Evolutionary conservation across 2,329 filamentous ascomycete species (phyloP).

Genomic region (Botrytis sinoallii): DNA sequence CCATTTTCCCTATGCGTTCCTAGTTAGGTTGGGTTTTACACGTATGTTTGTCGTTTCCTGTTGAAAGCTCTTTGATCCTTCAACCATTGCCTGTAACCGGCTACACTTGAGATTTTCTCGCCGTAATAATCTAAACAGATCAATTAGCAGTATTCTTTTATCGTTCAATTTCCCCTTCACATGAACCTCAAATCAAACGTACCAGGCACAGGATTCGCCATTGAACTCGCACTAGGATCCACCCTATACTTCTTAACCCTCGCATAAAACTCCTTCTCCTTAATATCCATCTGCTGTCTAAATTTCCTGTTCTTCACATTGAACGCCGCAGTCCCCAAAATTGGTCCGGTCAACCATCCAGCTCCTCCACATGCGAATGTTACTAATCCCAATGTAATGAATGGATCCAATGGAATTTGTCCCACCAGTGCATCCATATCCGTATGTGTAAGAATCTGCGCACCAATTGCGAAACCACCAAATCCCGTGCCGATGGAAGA

Average conservation of each 20-base stretch:
- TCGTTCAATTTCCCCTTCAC: background rate
- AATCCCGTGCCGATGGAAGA: conserved; percentile 68
- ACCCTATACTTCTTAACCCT: conserved; percentile 90
- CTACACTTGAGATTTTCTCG: conserved; percentile 93
- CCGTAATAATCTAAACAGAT: conserved; percentile 76
- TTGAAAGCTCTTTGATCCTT: conserved; percentile 98
- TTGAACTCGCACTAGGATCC: conserved; percentile 83
- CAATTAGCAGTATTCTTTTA: background rate
- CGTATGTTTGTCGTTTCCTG: conserved; percentile 60
- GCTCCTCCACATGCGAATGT: conserved; percentile 73
- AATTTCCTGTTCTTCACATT: conserved; percentile 69
- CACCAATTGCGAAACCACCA: conserved; percentile 59
- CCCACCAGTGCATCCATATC: conserved; percentile 68
- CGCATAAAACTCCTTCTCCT: conserved; percentile 91
- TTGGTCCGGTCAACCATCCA: conserved; percentile 86
- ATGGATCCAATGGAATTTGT: conserved; percentile 80
- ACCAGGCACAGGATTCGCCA: conserved; percentile 72
- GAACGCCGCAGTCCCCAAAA: conserved; percentile 76
- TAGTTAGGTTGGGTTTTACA: conserved; percentile 19
- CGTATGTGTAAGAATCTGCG: conserved; percentile 64
- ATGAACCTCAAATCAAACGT: conserved; percentile 20
- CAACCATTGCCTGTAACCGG: conserved; percentile 89
- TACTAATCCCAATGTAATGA: conserved; percentile 78
- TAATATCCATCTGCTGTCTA: conserved; percentile 72
- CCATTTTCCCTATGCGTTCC: conserved; percentile 18